Evolutionary conservation across 768 basidiomycete species (phyloP).

Genomic region (Termitomyces eurrhizus): DNA sequence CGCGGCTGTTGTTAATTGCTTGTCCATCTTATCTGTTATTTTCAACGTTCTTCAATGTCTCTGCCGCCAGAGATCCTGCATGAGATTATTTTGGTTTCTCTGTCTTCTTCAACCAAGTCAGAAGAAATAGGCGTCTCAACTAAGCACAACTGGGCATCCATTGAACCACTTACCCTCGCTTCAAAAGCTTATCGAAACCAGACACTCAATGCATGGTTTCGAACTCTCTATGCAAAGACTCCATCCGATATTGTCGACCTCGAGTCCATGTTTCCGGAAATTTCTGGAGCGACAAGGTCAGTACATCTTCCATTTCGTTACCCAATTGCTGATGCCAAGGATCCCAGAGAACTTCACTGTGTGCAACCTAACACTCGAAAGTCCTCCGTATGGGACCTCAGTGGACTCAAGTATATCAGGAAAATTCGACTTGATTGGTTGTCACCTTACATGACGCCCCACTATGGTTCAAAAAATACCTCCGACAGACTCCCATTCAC

Average conservation of each 20-base stretch:
- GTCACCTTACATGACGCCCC: slow-evolving; percentile 12
- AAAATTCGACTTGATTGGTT: slow-evolving; percentile 29
- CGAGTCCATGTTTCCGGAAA: slow-evolving; percentile 21
- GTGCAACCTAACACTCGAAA: slow-evolving; percentile 17
- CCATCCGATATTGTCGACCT: slow-evolving; percentile 21
- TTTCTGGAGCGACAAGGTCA: slow-evolving; percentile 18
- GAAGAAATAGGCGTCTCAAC: slow-evolving; percentile 15
- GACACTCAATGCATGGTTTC: slow-evolving; percentile 30
- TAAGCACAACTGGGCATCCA: slow-evolving; percentile 25
- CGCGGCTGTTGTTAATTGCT: too few species aligned
- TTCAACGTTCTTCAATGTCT: slow-evolving; percentile 4
- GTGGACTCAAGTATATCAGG: slow-evolving; percentile 16
- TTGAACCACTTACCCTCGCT: slow-evolving; percentile 25
- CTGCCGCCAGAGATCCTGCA: slow-evolving; percentile 31
- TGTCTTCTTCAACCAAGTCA: slow-evolving; percentile 8
- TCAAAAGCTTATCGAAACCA: slow-evolving; percentile 26
- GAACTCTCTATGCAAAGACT: slow-evolving; percentile 21
- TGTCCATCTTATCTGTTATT: neutral
- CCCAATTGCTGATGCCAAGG: neutral
- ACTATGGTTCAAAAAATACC: slow-evolving; percentile 13
- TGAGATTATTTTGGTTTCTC: slow-evolving; percentile 26
- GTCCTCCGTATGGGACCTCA: slow-evolving; percentile 22
- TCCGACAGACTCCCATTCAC: slow-evolving; percentile 20
- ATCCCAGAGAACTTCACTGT: slow-evolving; percentile 27
- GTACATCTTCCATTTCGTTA: neutral